Percentiles rank a stretch among this genome's conserved stretches.
Conservation (phyloP, 1,284 basidiomycete genomes). For the Leccinum pachyderme region DNA sequence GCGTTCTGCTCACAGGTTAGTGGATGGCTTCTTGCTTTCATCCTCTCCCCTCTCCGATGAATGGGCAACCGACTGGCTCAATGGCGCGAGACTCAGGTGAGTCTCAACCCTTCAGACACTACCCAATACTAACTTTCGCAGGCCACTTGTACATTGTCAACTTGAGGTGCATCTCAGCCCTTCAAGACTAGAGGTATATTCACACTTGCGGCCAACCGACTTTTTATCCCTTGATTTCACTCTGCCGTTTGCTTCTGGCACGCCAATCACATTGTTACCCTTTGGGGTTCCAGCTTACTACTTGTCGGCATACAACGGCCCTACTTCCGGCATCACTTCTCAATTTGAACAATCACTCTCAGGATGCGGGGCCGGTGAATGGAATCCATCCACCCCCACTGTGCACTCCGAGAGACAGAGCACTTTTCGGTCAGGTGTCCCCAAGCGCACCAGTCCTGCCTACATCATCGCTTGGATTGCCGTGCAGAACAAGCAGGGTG, state of each 20-base stretch:
- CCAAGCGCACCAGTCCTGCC: conserved; percentile 25
- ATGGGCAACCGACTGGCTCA: conserved; percentile 65
- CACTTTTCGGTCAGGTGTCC: conserved; percentile 11
- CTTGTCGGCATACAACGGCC: conserved; percentile 60
- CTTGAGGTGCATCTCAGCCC: conserved; percentile 53
- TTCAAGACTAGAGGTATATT: conserved; percentile 57
- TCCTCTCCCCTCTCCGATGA: conserved; percentile 43
- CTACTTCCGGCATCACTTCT: conserved; percentile 54
- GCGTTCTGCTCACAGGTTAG: conserved; percentile 43
- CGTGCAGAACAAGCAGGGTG: conserved; percentile 72
- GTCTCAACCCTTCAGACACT: conserved; percentile 4
- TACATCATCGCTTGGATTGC: conserved; percentile 71
- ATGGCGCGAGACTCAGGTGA: conserved; percentile 47
- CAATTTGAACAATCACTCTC: conserved; percentile 61
- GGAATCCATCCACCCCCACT: conserved; percentile 35
- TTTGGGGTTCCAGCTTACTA: conserved; percentile 72
- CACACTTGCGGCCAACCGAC: conserved; percentile 53
- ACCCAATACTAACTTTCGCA: conserved; percentile 23
- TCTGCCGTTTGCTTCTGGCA: conserved; percentile 51
- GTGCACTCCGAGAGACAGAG: conserved; percentile 20
- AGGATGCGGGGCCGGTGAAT: conserved; percentile 57
- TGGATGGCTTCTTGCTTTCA: conserved; percentile 59
- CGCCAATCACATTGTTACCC: conserved; percentile 65
- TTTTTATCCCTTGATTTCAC: conserved; percentile 43
- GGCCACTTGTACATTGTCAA: conserved; percentile 58